Conservation (phyloP, 805 yeast genomes). For the Teunomyces cretensis region DNA sequence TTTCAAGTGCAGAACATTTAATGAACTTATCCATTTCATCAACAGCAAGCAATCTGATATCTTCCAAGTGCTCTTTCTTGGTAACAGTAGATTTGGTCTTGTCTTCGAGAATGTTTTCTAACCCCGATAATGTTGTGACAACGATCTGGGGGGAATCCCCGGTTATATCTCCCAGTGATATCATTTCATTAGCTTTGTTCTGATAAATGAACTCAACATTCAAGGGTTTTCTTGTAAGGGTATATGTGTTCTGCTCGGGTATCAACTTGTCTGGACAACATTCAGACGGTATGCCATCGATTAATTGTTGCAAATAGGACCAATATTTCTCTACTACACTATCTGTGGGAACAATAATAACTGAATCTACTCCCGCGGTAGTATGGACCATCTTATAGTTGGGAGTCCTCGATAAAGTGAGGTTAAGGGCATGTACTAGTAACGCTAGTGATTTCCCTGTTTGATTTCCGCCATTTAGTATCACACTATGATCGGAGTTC, state of each 20-base stretch:
- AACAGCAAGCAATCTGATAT: slow-evolving; percentile 18
- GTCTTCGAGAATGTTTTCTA: slow-evolving; percentile 10
- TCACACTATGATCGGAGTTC: slow-evolving; percentile 15
- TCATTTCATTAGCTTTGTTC: neutral
- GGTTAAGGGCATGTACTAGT: slow-evolving; percentile 18
- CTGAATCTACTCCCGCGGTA: slow-evolving; percentile 13
- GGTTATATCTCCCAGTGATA: neutral
- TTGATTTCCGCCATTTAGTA: slow-evolving; percentile 12
- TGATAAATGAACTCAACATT: slow-evolving; percentile 13
- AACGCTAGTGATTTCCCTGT: slow-evolving; percentile 23
- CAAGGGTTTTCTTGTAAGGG: slow-evolving; percentile 17
- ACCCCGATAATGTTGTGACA: slow-evolving; percentile 15
- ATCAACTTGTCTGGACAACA: slow-evolving; percentile 23
- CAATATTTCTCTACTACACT: slow-evolving; percentile 18
- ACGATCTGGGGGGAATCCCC: slow-evolving; percentile 16
- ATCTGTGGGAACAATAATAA: slow-evolving; percentile 27
- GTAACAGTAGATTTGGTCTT: neutral
- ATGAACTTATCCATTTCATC: slow-evolving; percentile 22
- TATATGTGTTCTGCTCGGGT: slow-evolving; percentile 7
- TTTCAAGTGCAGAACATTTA: slow-evolving; percentile 13
- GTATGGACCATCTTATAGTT: slow-evolving; percentile 12
- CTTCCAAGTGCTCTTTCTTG: slow-evolving; percentile 6
- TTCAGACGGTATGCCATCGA: slow-evolving; percentile 17
- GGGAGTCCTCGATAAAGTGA: slow-evolving; percentile 18
- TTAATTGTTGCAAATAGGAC: slow-evolving; percentile 9